These are phyloP conservation scores for Cyclotella baltica DNA, from an alignment of 108 stramenopile genomes.

Conservation along the genomic window DNA sequence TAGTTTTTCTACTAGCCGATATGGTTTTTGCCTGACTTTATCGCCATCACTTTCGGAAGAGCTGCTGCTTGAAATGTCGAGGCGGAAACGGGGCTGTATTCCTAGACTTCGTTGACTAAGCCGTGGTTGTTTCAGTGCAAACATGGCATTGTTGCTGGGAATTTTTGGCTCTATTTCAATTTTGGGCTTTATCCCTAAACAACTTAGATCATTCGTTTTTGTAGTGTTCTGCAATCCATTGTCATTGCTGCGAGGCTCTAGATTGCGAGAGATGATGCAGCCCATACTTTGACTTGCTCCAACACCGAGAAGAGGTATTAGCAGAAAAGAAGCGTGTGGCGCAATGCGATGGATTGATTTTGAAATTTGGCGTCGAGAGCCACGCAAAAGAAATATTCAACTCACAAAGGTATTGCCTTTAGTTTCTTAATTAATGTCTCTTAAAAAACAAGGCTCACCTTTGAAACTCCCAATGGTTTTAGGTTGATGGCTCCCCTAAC, in stretches of 20 bases:
- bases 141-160: neutral
- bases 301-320: too few relatives aligned
- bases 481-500: too few relatives aligned
- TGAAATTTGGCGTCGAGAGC: too few relatives aligned
- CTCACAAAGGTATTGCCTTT: too few relatives aligned
- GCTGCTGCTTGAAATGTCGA: constrained; percentile 9
- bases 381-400: too few relatives aligned
- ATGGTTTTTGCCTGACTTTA: neutral
- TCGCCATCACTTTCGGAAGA: neutral
- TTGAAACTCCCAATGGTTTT: too few relatives aligned
- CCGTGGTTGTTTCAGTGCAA: neutral
- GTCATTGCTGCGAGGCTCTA: neutral
- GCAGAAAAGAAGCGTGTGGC: too few relatives aligned
- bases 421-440: too few relatives aligned
- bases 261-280: constrained; percentile 6
- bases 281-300: neutral
- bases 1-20: neutral
- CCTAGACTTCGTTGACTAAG: constrained; percentile 2
- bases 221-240: neutral
- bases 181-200: neutral
- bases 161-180: neutral
- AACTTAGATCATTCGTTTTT: neutral
- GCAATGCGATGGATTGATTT: too few relatives aligned
- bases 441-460: too few relatives aligned
- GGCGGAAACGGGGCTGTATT: neutral